Percentiles rank a stretch among this genome's conserved stretches.
phyloP scores from a whole-genome alignment of 2,329 filamentous ascomycete genomes.

The Exserohilum turcica region DNA sequence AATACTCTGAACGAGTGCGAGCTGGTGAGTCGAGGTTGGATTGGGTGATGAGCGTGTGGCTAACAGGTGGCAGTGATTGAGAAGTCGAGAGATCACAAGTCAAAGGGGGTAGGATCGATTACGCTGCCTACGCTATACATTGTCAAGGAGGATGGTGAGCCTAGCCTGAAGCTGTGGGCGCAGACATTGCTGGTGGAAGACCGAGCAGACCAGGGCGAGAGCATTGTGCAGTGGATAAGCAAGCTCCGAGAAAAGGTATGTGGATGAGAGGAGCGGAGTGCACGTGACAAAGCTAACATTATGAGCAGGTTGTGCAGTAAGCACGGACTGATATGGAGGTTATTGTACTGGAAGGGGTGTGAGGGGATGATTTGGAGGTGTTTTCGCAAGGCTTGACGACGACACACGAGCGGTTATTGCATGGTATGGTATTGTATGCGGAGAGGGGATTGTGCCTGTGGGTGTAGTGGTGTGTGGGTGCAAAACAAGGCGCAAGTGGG shows the following conservation, averaged over 20 bases:
- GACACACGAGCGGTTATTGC: conserved; percentile 2
- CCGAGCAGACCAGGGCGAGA: conserved; percentile 89
- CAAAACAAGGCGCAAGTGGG: too few species aligned
- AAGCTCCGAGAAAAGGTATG: conserved; percentile 91
- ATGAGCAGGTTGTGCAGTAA: conserved; percentile 46
- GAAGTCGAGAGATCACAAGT: conserved; percentile 87
- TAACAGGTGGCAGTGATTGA: conserved; percentile 69
- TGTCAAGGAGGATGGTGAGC: conserved; percentile 93
- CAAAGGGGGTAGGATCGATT: conserved; percentile 89
- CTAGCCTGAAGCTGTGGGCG: conserved; percentile 92
- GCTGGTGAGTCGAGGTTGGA: conserved; percentile 18
- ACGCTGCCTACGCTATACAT: conserved; percentile 91
- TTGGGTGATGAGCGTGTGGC: not conserved
- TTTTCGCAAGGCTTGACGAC: conserved; percentile 1
- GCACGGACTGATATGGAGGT: conserved; percentile 1
- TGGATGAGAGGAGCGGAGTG: conserved; percentile 20
- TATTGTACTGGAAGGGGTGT: conserved; percentile 9
- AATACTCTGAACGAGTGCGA: conserved; percentile 94
- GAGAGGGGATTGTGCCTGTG: too few species aligned
- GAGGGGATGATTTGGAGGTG: not conserved
- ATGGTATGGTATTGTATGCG: too few species aligned
- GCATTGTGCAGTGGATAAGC: conserved; percentile 91
- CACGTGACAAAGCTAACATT: conserved; percentile 23
- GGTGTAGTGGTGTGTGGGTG: too few species aligned
- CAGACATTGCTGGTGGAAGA: conserved; percentile 96